These are phyloP conservation scores for Aspergillus affinis DNA, from an alignment of 495 filamentous ascomycete species.

Conservation along the genomic window DNA sequence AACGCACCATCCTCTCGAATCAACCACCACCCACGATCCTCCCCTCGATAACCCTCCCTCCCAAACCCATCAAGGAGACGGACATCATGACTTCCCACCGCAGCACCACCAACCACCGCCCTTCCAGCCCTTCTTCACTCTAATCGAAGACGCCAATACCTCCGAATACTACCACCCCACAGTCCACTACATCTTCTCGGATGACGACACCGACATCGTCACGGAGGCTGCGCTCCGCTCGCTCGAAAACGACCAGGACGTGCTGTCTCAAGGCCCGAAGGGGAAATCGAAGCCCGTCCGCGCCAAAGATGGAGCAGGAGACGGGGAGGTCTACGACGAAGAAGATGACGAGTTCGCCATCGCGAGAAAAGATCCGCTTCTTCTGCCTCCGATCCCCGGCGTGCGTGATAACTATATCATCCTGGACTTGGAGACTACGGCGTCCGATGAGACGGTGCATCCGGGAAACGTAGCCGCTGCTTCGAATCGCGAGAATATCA, in stretches of 20 bases:
- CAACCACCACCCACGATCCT: slow-evolving; percentile 12
- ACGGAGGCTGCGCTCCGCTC: slow-evolving; percentile 53
- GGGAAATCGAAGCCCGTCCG: slow-evolving; percentile 13
- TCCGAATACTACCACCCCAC: slow-evolving; percentile 67
- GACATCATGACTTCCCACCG: slow-evolving; percentile 10
- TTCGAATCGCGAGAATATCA: background rate
- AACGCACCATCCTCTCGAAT: slow-evolving; percentile 13
- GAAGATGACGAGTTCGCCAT: slow-evolving; percentile 13
- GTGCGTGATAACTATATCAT: slow-evolving; percentile 45
- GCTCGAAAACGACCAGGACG: slow-evolving; percentile 36
- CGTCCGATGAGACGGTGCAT: slow-evolving; percentile 3
- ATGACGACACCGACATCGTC: slow-evolving; percentile 67
- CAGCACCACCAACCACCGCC: slow-evolving; percentile 12
- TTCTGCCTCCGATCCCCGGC: slow-evolving; percentile 41
- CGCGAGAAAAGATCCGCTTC: slow-evolving; percentile 26
- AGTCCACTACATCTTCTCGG: slow-evolving; percentile 87
- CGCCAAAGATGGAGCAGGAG: slow-evolving; percentile 10
- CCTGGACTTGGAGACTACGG: slow-evolving; percentile 39
- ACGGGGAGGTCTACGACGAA: slow-evolving; percentile 15
- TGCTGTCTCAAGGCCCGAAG: slow-evolving; percentile 16
- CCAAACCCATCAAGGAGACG: slow-evolving; percentile 14
- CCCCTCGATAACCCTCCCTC: slow-evolving; percentile 1
- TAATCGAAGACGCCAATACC: slow-evolving; percentile 48
- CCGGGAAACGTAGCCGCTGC: slow-evolving; percentile 6
- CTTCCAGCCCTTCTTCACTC: slow-evolving; percentile 54